Percentiles rank a stretch among this genome's conserved stretches.
phyloP scores from a whole-genome alignment of 1,284 basidiomycete genomes.

The Xanthoconium separans region DNA sequence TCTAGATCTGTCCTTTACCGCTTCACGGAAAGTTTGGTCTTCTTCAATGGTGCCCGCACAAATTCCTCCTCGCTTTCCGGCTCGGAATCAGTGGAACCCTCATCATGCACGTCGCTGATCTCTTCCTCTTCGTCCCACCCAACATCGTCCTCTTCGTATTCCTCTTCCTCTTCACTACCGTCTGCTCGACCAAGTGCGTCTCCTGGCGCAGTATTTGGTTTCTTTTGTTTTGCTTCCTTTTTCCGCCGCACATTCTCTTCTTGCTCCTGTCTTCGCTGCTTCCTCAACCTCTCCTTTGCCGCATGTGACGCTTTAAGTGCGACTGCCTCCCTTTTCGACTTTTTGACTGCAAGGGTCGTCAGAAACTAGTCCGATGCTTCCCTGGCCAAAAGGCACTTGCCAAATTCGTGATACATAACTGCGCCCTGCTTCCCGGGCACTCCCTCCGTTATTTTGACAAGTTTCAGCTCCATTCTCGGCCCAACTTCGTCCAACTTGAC shows the following conservation, averaged over 20 bases:
- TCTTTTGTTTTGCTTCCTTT: conserved; percentile 46
- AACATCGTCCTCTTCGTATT: conserved; percentile 44
- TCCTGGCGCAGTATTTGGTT: conserved; percentile 24
- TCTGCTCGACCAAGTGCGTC: conserved; percentile 33
- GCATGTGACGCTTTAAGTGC: conserved; percentile 73
- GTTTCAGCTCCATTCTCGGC: conserved; percentile 88
- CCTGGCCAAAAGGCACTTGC: conserved; percentile 43
- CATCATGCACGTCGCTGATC: conserved; percentile 58
- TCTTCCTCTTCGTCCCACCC: conserved; percentile 67
- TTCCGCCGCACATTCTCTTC: conserved; percentile 85
- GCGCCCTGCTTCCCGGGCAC: conserved; percentile 85
- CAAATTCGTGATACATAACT: conserved; percentile 91
- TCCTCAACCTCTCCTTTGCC: conserved; percentile 71
- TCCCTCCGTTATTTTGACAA: conserved; percentile 97
- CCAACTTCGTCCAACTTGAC: conserved; percentile 94
- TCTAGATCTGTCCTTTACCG: conserved; percentile 27
- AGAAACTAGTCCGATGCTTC: conserved; percentile 4
- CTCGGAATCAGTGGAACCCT: conserved; percentile 41
- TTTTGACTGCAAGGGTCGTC: conserved; percentile 62
- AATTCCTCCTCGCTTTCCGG: conserved; percentile 40
- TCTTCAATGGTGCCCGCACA: conserved; percentile 40
- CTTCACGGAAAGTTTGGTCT: conserved; percentile 36
- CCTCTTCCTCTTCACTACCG: conserved; percentile 38
- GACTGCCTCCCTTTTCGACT: conserved; percentile 69
- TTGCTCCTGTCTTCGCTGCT: conserved; percentile 81